These are phyloP conservation scores for Plasmodium relictum DNA, from an alignment of 169 alveolate genomes.

Conservation along the genomic window DNA sequence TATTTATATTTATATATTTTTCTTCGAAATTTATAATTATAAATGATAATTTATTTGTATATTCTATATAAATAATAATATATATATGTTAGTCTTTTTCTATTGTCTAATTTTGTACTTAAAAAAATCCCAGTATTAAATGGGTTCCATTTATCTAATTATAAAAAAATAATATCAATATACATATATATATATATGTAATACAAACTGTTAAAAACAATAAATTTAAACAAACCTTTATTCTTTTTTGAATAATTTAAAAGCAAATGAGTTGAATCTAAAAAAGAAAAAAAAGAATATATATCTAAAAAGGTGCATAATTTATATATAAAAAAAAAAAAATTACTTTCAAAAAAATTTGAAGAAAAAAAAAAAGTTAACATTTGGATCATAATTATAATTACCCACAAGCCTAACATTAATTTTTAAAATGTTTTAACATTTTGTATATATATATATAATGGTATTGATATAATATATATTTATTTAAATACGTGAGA, in stretches of 20 bases:
- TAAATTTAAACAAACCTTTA: slow-evolving; percentile 22
- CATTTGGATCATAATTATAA: slow-evolving; percentile 29
- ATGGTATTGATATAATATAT: not conserved
- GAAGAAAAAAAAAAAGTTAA: slow-evolving; percentile 45
- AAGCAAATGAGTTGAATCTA: slow-evolving; percentile 47
- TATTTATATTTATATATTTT: not conserved
- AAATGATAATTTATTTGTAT: too few relatives aligned
- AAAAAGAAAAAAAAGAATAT: slow-evolving; percentile 10
- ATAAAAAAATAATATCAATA: slow-evolving; percentile 9
- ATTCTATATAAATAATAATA: too few relatives aligned
- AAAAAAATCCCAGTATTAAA: slow-evolving; percentile 44
- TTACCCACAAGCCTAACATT: slow-evolving; percentile 44
- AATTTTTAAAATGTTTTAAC: not conserved
- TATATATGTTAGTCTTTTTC: not conserved
- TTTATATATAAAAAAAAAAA: not conserved
- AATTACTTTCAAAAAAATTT: slow-evolving; percentile 55
- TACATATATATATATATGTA: not conserved
- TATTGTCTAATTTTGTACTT: slow-evolving; percentile 17
- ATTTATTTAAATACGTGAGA: not conserved
- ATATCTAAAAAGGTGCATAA: not conserved
- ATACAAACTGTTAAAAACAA: not conserved
- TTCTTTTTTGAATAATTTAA: slow-evolving; percentile 25
- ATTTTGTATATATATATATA: not conserved
- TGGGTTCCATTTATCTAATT: slow-evolving; percentile 34
- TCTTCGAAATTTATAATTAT: not conserved